Evolutionary conservation across 495 filamentous ascomycete species (phyloP), one percentile per base, ranked within the genome.

Genomic region (Ascobolus immersus): DNA sequence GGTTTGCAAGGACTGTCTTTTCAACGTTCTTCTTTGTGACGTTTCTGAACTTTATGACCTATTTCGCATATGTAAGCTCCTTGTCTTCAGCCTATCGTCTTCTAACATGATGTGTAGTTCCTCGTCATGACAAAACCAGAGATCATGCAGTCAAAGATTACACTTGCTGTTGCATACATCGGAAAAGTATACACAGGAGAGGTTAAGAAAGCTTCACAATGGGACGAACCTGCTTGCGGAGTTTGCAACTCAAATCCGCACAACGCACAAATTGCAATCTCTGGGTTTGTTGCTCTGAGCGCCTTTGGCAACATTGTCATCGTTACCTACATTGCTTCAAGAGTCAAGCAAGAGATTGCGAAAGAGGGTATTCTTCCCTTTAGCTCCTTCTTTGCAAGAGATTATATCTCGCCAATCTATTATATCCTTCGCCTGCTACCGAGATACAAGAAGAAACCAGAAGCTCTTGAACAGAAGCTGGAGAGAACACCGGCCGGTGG

Each of bases 331-430:
- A 59, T 62, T 18, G 47, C 61, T 20, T 41, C 60, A 5, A 21
- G 55, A 46, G 58, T 65, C 30, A 66, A 62, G 42, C 59, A 62
- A 39, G 60, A 64, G 28, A 62, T 64, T 21, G 60, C 58, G 17
- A 64, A 62, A 39, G 56, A 62, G 37, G 60, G 60, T 4, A 47
- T 63, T 26, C 42, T 68, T 3, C 64, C 64, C 0, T 59, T 45
- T 17, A 53, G 57, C 3, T 45, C 45, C 11, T 52, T 62, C 36
- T 57, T 65, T 33, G 58, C 55, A 17, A 39, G 44, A 12, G 54
- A 52, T 21, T 40, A 39, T 21, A 50, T 42, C 17, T 50, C 52
- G 4, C 56, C 54, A 25, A 48, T 51, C 28, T 47, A 5, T 48
- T 6, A 28, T 18, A 12, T 10, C n/a, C 10, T 7, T 40, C 15